A percentile compares a stretch with the other conserved stretches of the same genome.
Evolutionary conservation across 352 stramenopile species (phyloP).

Genomic region (Globisporangium yorkense): DNA sequence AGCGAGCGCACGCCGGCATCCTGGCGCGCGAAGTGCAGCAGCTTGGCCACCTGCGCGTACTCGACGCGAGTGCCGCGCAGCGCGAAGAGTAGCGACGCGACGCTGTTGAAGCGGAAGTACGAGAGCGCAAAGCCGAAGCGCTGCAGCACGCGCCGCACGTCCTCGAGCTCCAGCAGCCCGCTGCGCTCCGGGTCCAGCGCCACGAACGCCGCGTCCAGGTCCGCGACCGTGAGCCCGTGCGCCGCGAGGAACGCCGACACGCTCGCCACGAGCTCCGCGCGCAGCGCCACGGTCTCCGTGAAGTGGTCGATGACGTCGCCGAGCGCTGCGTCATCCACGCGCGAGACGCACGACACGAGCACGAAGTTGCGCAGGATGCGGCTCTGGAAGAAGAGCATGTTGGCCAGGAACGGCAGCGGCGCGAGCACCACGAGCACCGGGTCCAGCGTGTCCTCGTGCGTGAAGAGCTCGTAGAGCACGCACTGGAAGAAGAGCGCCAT

Average conservation of each 20-base stretch:
- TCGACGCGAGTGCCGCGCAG: conserved; percentile 32
- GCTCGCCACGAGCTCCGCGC: conserved; percentile 37
- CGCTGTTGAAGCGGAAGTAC: conserved; percentile 55
- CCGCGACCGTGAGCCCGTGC: conserved; percentile 14
- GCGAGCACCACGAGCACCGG: conserved; percentile 17
- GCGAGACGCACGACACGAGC: conserved; percentile 45
- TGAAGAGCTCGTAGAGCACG: conserved; percentile 44
- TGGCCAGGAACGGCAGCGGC: conserved; percentile 44
- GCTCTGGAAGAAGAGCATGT: conserved; percentile 52
- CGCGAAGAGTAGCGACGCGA: conserved; percentile 46
- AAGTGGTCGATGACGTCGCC: conserved; percentile 58
- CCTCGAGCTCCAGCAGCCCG: conserved; percentile 37
- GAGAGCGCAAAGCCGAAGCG: conserved; percentile 43
- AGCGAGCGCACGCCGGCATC: not conserved
- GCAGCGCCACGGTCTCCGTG: conserved; percentile 46
- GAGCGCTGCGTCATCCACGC: conserved; percentile 45
- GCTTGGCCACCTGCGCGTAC: conserved; percentile 37
- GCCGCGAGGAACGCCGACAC: conserved; percentile 23
- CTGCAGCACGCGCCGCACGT: conserved; percentile 29
- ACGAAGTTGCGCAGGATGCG: conserved; percentile 62
- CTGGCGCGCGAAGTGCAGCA: conserved; percentile 17
- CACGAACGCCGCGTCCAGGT: conserved; percentile 29
- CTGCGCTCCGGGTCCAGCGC: conserved; percentile 15
- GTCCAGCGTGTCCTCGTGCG: conserved; percentile 15
- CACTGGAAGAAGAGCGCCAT: conserved; percentile 56